phyloP scores from a whole-genome alignment of 345 rosid species.

The Aethionema arabicum region DNA sequence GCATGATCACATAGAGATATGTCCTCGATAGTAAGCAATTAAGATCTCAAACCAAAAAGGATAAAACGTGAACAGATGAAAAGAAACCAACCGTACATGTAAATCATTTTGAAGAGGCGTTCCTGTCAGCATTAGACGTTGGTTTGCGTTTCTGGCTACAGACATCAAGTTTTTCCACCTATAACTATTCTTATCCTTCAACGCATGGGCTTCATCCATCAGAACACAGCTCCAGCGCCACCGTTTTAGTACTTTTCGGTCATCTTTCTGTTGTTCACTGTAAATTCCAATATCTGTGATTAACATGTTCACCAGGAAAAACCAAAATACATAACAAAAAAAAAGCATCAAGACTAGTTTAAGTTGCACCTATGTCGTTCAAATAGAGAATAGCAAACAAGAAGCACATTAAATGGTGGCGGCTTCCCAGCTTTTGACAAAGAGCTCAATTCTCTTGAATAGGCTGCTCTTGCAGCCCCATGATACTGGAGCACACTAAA shows the following conservation, averaged over 20 bases:
- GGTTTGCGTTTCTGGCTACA: constrained; percentile 88
- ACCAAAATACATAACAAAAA: constrained; percentile 13
- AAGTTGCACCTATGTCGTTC: constrained; percentile 84
- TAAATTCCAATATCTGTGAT: constrained; percentile 32
- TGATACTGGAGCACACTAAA: constrained; percentile 86
- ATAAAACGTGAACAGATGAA: neutral
- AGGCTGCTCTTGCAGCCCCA: constrained; percentile 76
- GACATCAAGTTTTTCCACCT: constrained; percentile 98
- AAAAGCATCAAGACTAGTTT: constrained; percentile 25
- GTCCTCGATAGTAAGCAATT: neutral
- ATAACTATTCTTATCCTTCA: constrained; percentile 92
- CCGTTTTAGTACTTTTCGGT: constrained; percentile 79
- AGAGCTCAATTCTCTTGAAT: constrained; percentile 75
- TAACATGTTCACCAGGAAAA: neutral
- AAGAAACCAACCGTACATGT: constrained; percentile 52
- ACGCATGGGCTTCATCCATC: constrained; percentile 99
- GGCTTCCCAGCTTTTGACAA: constrained; percentile 81
- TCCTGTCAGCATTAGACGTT: constrained; percentile 97
- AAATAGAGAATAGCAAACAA: constrained; percentile 93
- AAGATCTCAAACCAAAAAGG: neutral
- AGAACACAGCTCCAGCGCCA: constrained; percentile 98
- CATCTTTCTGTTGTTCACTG: constrained; percentile 97
- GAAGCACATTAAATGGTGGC: constrained; percentile 87
- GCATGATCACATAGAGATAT: neutral
- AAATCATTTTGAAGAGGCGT: constrained; percentile 98